Percentiles rank a stretch among this genome's conserved stretches.
phyloP scores from a whole-genome alignment of 2,329 filamentous ascomycete genomes.

The Conoideocrella luteorostrata region DNA sequence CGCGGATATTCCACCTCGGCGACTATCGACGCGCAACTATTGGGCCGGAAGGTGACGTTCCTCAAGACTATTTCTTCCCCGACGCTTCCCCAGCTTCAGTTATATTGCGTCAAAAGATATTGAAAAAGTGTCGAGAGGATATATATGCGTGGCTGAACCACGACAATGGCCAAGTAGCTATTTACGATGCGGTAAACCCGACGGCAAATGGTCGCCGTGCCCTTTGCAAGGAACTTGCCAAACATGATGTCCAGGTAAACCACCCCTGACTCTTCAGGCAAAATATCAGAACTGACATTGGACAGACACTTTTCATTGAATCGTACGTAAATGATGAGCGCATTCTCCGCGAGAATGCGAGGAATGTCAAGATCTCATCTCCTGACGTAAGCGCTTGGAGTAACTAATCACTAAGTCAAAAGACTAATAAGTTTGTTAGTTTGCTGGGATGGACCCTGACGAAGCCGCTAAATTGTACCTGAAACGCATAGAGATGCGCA shows the following conservation, averaged over 20 bases:
- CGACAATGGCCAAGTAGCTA: constrained; percentile 95
- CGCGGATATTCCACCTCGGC: constrained; percentile 92
- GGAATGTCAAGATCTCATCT: constrained; percentile 95
- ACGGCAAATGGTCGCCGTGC: constrained; percentile 74
- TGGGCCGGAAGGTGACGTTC: constrained; percentile 74
- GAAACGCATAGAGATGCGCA: constrained; percentile 80
- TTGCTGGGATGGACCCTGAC: constrained; percentile 83
- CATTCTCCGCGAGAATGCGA: constrained; percentile 93
- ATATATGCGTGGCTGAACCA: constrained; percentile 95
- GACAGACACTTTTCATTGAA: constrained; percentile 91
- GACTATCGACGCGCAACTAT: constrained; percentile 93
- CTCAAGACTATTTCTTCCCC: constrained; percentile 96
- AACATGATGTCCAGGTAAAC: constrained; percentile 81
- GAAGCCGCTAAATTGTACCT: constrained; percentile 92
- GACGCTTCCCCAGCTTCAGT: constrained; percentile 89
- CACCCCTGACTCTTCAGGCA: background rate
- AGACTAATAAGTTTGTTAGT: constrained; percentile 40
- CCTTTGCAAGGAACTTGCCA: constrained; percentile 93
- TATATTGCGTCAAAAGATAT: constrained; percentile 91
- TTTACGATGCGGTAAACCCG: constrained; percentile 97
- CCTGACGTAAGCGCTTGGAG: constrained; percentile 62
- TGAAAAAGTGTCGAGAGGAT: constrained; percentile 95
- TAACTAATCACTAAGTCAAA: no score
- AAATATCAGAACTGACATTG: no score
- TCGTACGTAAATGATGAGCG: constrained; percentile 89